Evolutionary conservation across 805 yeast species (phyloP), one percentile per base, ranked within the genome.

Genomic region (Tetrapisispora phaffii): DNA sequence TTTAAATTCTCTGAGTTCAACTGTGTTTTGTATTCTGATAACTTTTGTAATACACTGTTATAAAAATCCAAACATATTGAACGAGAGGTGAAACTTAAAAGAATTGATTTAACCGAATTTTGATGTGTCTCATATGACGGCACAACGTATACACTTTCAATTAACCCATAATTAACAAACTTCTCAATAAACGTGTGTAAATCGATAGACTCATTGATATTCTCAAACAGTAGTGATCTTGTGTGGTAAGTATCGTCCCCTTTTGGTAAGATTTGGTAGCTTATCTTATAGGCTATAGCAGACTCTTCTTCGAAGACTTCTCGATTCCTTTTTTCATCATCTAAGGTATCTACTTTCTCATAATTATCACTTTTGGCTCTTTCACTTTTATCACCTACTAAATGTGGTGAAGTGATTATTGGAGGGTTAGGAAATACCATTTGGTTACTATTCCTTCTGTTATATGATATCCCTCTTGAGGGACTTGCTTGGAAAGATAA

Each of bases 141-240:
- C 17, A 56, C 47, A 46, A 75, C 57, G 44, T 72, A 70, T 48
- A 78, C 70, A 52, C 75, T 75, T 58, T 82, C 88, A 31, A 82
- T 70, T 0, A 85, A 83, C 3, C 84, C 85, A 56, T 58, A 70
- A 36, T 74, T 75, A 9, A 80, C 68, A 28, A 65, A 60, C 39
- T 75, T 70, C 36, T 77, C 43, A 15, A 56, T 50, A 44, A 62
- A 59, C 15, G 49, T 44, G 36, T 56, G 56, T 6, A 60, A 28
- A 29, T 48, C 47, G 7, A 58, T 47, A 6, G 56, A 48, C 22
- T 48, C 42, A 44, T 51, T 50, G 16, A 62, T 49, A 35, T 62
- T 59, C 38, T 57, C 56, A 31, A 62, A 54, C 16, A 60, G 49
- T 34, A 62, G 35, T 8, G 66, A 62, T 29, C 65, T 52, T 20